Evolutionary conservation across 2,329 filamentous ascomycete genomes (phyloP), one percentile per base, ranked within the genome.

Genomic region (Gnomoniopsis smithogilvyi): DNA sequence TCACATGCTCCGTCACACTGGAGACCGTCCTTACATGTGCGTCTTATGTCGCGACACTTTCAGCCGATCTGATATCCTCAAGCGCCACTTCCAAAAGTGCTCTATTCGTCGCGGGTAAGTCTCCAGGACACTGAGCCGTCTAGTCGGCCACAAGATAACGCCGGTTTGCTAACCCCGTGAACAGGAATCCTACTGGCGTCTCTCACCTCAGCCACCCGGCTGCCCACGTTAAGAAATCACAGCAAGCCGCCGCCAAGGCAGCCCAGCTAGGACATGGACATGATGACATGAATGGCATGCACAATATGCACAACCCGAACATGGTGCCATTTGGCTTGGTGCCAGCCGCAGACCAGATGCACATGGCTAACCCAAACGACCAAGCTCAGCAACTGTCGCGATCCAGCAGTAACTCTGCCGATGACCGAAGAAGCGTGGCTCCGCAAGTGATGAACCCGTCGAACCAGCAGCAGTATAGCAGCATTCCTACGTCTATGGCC

Each of bases 21-120:
- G 95, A 70, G 94, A 98, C 74, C 91, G 95, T 66, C 95, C 95
- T 59, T 99, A 99, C 79, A 96, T 96, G 87, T 99, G 95, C 78
- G 91, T 96, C 65, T 82, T 99, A 54, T 99, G 95, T 81, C 92
- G 95, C 74, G 95, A 98, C 76, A 98, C 93, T 36, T 99, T 99
- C 77, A 96, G 92, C 51, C 89, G 95, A 73, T 96, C 92, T 81
- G 95, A 99, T 72, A 98, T 99, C 65, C 80, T 99, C 69, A 99
- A 99, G 82, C 91, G 95, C 65, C 95, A 99, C 78, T 99, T 98
- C 78, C 93, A 97, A 76, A 99, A 99, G 80, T 99, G 95, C 79
- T 97, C 95, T 43, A 92, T 97, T 65, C 88, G 95, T 69, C 89
- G 95, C 72, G 95, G 54, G 54, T 56, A 43, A 51, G 54, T 34